Evolutionary conservation across 345 rosid species (phyloP).

Genomic region (Hibiscus syriacus): DNA sequence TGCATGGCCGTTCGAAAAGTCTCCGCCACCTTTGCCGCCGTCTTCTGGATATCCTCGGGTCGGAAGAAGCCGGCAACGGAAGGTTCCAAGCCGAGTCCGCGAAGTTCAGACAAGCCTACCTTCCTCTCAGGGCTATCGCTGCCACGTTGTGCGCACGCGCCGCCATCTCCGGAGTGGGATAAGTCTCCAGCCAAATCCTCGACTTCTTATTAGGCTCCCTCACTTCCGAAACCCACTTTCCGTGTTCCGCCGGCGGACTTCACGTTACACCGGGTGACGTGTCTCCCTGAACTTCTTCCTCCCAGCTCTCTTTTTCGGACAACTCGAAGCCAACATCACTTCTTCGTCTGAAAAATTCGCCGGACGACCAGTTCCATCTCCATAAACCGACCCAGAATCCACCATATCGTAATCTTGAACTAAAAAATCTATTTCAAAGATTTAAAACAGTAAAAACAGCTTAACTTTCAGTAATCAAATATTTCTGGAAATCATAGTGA

Average conservation of each 20-base stretch:
- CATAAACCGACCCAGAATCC: slow-evolving; percentile 5
- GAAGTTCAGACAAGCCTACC: slow-evolving; percentile 78
- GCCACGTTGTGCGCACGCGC: slow-evolving; percentile 95
- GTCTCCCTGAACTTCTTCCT: slow-evolving; percentile 81
- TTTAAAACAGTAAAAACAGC: background rate
- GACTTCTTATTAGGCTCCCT: too few species aligned
- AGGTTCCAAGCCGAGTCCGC: slow-evolving; percentile 81
- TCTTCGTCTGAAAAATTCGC: slow-evolving; percentile 44
- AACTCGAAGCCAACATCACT: slow-evolving; percentile 47
- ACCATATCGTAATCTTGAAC: slow-evolving; percentile 16
- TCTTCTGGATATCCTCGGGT: slow-evolving; percentile 63
- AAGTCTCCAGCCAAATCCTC: too few species aligned
- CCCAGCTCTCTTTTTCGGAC: slow-evolving; percentile 76
- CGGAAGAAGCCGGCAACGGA: slow-evolving; percentile 43
- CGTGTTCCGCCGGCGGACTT: slow-evolving; percentile 64
- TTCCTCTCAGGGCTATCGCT: slow-evolving; percentile 60
- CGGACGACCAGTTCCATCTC: slow-evolving; percentile 1
- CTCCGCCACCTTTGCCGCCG: slow-evolving; percentile 60
- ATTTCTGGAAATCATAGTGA: too few species aligned
- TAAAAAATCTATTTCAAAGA: slow-evolving; percentile 17
- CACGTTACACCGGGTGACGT: slow-evolving; percentile 82
- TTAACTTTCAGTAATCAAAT: too few species aligned
- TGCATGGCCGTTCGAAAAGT: slow-evolving; percentile 27
- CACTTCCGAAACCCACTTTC: slow-evolving; percentile 90
- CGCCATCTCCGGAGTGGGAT: slow-evolving; percentile 51